Base-by-base conservation (phyloP, 2,329 filamentous ascomycete genomes). In the Aureobasidium sp. region DNA sequence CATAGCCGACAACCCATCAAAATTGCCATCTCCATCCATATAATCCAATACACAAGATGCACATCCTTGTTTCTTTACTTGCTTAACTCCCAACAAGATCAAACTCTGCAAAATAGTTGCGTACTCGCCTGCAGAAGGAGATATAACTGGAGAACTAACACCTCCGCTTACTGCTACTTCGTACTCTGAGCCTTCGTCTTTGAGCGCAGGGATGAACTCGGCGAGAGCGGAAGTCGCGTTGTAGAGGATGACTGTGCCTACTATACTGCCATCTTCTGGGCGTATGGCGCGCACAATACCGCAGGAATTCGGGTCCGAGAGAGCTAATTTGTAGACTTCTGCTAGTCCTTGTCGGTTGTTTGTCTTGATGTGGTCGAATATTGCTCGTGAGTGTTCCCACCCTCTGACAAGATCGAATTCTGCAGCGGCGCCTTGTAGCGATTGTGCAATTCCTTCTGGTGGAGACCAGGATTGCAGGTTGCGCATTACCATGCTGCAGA, bases 391-490 rank as follows among this genome's bases (percentile, higher is more conserved):
- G 67, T 91, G 90, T 61, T 92, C 88, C 73, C 87, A 82, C 9
- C 90, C 90, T 68, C 91, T 87, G 20, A 96, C 89, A 43, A 95
- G 81, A 68, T 96, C 91, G 69, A 95, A 96, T 68, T 86, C 86
- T 61, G 91, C 85, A 37, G 86, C 87, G 1, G 88, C 86, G 50
- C 84, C 83, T 67, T 90, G 84, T 32, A 95, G 82, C 64, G 84
- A 88, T 69, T 87, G 86, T 1, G 88, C 81, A 67, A 96, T 82
- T 0, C 89, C 89, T 43, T 92, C 87, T 0, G 91, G 90, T 7
- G 89, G 85, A 6, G 80, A 77, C 91, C 91, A 96, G 13, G 80
- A 82, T 27, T 80, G 74, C n/a, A 95, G 77, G 67, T 91, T 87
- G 39, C 83, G 82, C 53, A 94, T 87, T 2, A 86, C 77, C 81